phyloP scores from a whole-genome alignment of 768 basidiomycete genomes.

The Podaxis sp. region DNA sequence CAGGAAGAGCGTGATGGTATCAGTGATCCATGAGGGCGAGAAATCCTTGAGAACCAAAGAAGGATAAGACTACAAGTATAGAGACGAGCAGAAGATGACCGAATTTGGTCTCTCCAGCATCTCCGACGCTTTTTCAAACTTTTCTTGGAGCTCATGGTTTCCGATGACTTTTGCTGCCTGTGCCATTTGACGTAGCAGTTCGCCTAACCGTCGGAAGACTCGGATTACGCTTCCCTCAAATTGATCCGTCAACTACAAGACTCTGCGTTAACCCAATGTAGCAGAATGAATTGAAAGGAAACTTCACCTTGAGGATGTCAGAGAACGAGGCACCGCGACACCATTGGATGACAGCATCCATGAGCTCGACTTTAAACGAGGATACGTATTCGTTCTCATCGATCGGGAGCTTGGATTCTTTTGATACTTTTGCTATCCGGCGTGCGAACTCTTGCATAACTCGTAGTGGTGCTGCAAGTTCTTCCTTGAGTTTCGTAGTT shows the following conservation, averaged over 20 bases:
- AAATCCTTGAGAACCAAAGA: no score
- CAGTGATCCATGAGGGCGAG: no score
- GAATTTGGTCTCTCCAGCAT: conserved; percentile 94
- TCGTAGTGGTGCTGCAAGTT: conserved; percentile 87
- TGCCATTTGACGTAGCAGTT: conserved; percentile 94
- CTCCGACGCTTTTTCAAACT: conserved; percentile 89
- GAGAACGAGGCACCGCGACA: conserved; percentile 96
- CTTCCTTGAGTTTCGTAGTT: conserved; percentile 83
- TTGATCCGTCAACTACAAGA: conserved; percentile 83
- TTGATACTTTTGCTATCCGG: conserved; percentile 95
- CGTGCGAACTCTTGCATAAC: conserved; percentile 95
- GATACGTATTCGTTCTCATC: conserved; percentile 94
- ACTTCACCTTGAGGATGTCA: conserved; percentile 89
- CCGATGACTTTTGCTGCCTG: conserved; percentile 96
- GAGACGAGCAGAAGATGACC: conserved; percentile 86
- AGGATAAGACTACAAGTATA: conserved; percentile 51
- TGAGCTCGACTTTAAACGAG: conserved; percentile 97
- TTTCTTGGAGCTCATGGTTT: conserved; percentile 89
- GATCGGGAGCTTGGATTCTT: conserved; percentile 86
- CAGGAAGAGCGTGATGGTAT: no score
- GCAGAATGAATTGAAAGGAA: not conserved
- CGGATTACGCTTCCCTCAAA: conserved; percentile 98
- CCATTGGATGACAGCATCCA: conserved; percentile 98
- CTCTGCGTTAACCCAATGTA: not conserved
- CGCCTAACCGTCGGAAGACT: conserved; percentile 91